These are phyloP conservation scores for Coemansia sp. DNA, from an alignment of 192 early-diverging fungal species.

Conservation along the genomic window DNA sequence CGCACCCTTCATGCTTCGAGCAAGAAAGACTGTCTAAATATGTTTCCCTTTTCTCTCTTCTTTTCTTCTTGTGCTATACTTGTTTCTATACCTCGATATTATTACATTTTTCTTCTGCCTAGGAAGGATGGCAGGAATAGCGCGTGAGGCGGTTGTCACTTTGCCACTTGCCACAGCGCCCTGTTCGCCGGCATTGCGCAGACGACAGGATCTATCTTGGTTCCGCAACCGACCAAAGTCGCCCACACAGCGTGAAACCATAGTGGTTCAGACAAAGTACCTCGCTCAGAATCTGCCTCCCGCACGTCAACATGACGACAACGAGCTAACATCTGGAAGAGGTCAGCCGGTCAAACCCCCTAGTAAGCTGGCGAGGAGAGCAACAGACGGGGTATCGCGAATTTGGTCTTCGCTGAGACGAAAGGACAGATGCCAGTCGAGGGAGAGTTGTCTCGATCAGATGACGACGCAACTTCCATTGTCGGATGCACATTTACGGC, in stretches of 20 bases:
- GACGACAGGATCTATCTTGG: constrained; percentile 14
- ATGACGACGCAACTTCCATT: constrained; percentile 3
- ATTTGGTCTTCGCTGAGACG: neutral
- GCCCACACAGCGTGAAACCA: neutral
- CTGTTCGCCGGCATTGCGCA: neutral
- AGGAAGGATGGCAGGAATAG: neutral
- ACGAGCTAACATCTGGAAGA: neutral
- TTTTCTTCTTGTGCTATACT: neutral
- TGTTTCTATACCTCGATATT: neutral
- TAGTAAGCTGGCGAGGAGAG: neutral
- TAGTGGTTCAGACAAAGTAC: neutral
- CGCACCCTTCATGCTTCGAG: too few relatives aligned
- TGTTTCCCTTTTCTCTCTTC: neutral
- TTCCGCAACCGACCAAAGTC: constrained; percentile 16
- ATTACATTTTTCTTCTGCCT: neutral
- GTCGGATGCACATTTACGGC: constrained; percentile 4
- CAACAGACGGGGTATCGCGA: constrained; percentile 1
- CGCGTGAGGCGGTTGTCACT: neutral
- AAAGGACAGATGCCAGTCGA: neutral
- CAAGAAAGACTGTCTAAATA: neutral
- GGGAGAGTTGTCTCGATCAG: neutral
- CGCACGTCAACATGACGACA: neutral
- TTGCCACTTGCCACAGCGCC: neutral
- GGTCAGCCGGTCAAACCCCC: neutral
- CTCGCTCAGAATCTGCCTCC: constrained; percentile 10